Percentiles rank a stretch among this genome's conserved stretches.
Evolutionary conservation across 78 protist genomes (phyloP).

Genomic region (Paulinella micropora): DNA sequence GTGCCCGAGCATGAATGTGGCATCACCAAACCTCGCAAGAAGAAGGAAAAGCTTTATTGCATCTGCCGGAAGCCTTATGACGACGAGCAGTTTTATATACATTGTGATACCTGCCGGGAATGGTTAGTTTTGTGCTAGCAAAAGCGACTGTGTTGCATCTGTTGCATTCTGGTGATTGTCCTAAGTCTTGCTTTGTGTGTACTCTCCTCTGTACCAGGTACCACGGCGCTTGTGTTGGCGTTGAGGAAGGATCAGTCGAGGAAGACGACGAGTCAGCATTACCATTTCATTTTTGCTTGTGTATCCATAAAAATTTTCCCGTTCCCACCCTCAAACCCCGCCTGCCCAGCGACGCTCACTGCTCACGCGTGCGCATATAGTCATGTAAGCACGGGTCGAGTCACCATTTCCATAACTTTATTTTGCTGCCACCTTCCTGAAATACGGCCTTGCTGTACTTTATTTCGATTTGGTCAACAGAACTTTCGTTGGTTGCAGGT

Average conservation of each 20-base stretch:
- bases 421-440: too few relatives aligned
- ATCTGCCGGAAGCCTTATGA: not conserved
- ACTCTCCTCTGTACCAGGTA: not conserved
- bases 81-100: not conserved
- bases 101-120: not conserved
- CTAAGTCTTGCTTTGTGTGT: not conserved
- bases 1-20: not conserved
- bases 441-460: too few relatives aligned
- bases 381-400: too few relatives aligned
- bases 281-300: too few relatives aligned
- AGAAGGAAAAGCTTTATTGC: not conserved
- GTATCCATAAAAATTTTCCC: too few relatives aligned
- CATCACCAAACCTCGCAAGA: not conserved
- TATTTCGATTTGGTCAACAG: too few relatives aligned
- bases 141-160: not conserved
- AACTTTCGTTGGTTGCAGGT: too few relatives aligned
- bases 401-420: too few relatives aligned
- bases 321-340: too few relatives aligned
- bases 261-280: too few relatives aligned
- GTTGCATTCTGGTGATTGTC: not conserved
- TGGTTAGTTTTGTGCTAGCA: not conserved
- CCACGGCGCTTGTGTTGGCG: slow-evolving; percentile 4
- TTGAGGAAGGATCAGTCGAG: not conserved
- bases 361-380: too few relatives aligned
- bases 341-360: too few relatives aligned